Evolutionary conservation across 306 rosid genomes (phyloP), one percentile per base, ranked within the genome.

Genomic region (Casuarina glauca): DNA sequence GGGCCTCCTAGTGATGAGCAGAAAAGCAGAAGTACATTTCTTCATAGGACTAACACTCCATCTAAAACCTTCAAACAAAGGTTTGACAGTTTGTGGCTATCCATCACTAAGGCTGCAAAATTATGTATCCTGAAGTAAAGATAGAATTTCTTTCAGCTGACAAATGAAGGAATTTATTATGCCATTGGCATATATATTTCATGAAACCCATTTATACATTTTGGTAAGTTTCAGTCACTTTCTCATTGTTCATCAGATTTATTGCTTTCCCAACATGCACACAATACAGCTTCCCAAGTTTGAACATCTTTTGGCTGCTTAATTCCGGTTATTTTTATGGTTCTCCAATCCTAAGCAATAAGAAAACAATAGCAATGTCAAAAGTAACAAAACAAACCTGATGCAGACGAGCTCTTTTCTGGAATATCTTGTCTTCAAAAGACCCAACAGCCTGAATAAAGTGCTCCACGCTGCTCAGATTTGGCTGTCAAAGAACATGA

Each of bases 361-460:
- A 52, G 62, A 66, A 70, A 57, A 19, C 8, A 15, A 6, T 72
- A 70, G 74, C 60, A 73, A 20, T 2, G 32, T 9, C 46, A 69
- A 20, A 72, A 19, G 41, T 26, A 55, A 69, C 43, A n/a, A 15
- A 76, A 70, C 76, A 79, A 57, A 96, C 99, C 99, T 90, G 97
- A 79, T 96, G 92, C 81, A 91, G 49, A 53, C 93, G 87, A 58
- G 91, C 93, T 83, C 99, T 90, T 88, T 93, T 96, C 83, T 90
- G 97, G 81, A 96, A 96, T 75, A 96, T 96, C 55, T 76, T 90
- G 80, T 93, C 99, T 79, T 96, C 99, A 52, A 83, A 91, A 62
- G 93, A 80, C 77, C 99, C 99, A 66, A 96, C 90, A 61, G 99
- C 97, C 85, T 93, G 98, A 85, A 96, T 96, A 81, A 93, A 96